A percentile compares a stretch with the other conserved stretches of the same genome.
phyloP scores from a whole-genome alignment of 495 filamentous ascomycete genomes.

The Lindgomyces ingoldianus region DNA sequence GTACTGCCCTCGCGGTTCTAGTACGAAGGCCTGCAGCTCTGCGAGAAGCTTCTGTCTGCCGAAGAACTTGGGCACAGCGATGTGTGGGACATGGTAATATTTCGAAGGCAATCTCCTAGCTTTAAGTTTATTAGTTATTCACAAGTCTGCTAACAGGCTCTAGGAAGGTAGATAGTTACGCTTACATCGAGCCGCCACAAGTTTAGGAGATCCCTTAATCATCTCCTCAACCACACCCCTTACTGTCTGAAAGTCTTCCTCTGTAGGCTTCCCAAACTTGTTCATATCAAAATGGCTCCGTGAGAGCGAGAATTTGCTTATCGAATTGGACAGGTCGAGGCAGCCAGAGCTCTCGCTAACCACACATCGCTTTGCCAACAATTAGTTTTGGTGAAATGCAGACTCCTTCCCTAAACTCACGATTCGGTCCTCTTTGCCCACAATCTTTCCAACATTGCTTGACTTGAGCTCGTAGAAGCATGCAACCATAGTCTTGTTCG shows the following conservation, averaged over 20 bases:
- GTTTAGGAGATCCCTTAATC: too few species aligned
- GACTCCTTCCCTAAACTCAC: background rate
- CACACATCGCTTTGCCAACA: conserved; percentile 16
- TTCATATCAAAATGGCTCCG: conserved; percentile 35
- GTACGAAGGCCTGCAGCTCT: too few species aligned
- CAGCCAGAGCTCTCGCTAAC: conserved; percentile 33
- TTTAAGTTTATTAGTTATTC: too few species aligned
- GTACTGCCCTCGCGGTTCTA: too few species aligned
- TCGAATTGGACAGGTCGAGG: conserved; percentile 21
- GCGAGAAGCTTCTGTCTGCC: too few species aligned
- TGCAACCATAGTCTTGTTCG: background rate
- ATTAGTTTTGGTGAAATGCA: background rate
- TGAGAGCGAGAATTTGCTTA: conserved; percentile 27
- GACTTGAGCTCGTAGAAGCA: conserved; percentile 31
- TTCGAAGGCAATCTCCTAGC: too few species aligned
- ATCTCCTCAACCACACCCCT: too few species aligned
- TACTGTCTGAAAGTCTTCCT: conserved; percentile 36
- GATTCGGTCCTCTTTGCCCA: background rate
- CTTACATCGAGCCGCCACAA: too few species aligned
- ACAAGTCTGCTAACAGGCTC: too few species aligned
- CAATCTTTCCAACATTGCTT: conserved; percentile 24
- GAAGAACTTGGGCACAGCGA: too few species aligned
- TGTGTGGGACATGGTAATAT: too few species aligned
- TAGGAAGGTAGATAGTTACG: too few species aligned
- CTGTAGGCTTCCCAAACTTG: conserved; percentile 30